phyloP scores from a whole-genome alignment of 2,329 filamentous ascomycete species.

The Beauveria medogensis region DNA sequence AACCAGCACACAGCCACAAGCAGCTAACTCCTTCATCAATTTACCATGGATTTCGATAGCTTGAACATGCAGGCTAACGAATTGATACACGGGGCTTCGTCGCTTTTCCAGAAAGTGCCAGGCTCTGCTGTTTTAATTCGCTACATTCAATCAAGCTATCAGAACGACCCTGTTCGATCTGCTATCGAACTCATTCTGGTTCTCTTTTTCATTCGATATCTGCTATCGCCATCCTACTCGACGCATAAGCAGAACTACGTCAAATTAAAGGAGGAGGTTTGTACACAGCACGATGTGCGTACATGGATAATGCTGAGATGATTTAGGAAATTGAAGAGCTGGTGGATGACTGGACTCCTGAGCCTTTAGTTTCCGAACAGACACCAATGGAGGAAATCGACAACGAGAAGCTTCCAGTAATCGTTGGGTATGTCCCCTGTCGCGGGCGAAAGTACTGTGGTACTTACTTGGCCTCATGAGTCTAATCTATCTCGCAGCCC shows the following conservation, averaged over 20 bases:
- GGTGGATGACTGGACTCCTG: slow-evolving; percentile 92
- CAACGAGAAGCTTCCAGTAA: slow-evolving; percentile 75
- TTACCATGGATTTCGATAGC: slow-evolving; percentile 54
- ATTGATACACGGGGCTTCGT: slow-evolving; percentile 43
- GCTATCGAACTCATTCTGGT: slow-evolving; percentile 90
- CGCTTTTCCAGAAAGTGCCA: slow-evolving; percentile 80
- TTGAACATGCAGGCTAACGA: slow-evolving; percentile 44
- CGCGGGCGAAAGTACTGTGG: neutral
- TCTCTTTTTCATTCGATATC: slow-evolving; percentile 89
- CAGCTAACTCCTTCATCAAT: neutral
- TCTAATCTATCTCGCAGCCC: slow-evolving; percentile 44
- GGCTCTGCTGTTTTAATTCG: slow-evolving; percentile 90
- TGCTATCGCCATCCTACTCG: slow-evolving; percentile 85
- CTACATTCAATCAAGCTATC: slow-evolving; percentile 95
- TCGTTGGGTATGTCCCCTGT: slow-evolving; percentile 60
- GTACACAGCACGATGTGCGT: neutral
- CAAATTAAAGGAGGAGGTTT: slow-evolving; percentile 69
- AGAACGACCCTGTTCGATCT: slow-evolving; percentile 90
- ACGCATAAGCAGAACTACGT: slow-evolving; percentile 87
- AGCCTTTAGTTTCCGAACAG: slow-evolving; percentile 72
- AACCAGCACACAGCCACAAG: neutral
- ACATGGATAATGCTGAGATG: slow-evolving; percentile 20
- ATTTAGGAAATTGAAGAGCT: slow-evolving; percentile 82
- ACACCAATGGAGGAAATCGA: slow-evolving; percentile 72
- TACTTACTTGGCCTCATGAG: neutral